Conservation (phyloP, 176 grass and related monocot genomes). For the Cenchrus americanus region DNA sequence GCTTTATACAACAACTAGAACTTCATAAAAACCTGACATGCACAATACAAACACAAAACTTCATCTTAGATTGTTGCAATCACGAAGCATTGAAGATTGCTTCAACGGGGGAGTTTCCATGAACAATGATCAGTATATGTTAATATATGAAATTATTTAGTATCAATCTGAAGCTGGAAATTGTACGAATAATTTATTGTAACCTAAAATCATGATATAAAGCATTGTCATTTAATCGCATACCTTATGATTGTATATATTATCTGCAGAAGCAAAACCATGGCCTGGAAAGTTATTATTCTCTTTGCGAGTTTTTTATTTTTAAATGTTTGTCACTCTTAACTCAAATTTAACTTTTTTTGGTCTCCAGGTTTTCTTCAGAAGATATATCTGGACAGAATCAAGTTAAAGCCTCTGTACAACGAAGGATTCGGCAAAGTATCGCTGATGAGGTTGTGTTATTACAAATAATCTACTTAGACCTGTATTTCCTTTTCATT, state of each 20-base stretch:
- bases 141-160: no score
- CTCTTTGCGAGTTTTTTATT: background rate
- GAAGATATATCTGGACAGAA: conserved; percentile 98
- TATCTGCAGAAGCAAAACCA: background rate
- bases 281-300: background rate
- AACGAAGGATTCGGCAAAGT: conserved; percentile 86
- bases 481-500: background rate
- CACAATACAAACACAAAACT: background rate
- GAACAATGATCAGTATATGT: no score
- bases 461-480: background rate
- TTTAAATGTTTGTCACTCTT: background rate
- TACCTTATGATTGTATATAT: background rate
- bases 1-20: background rate
- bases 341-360: conserved; percentile 5
- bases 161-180: no score
- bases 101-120: no score
- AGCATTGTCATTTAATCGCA: background rate
- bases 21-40: background rate
- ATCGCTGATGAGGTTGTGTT: conserved; percentile 79
- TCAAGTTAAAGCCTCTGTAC: conserved; percentile 95
- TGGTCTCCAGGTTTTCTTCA: conserved; percentile 64
- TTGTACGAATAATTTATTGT: no score
- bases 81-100: no score
- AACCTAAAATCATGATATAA: background rate
- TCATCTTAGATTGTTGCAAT: no score